A percentile compares a stretch with the other conserved stretches of the same genome.
Evolutionary conservation across 2,329 filamentous ascomycete species (phyloP).

Genomic region (Colletotrichum neosansevieriae): DNA sequence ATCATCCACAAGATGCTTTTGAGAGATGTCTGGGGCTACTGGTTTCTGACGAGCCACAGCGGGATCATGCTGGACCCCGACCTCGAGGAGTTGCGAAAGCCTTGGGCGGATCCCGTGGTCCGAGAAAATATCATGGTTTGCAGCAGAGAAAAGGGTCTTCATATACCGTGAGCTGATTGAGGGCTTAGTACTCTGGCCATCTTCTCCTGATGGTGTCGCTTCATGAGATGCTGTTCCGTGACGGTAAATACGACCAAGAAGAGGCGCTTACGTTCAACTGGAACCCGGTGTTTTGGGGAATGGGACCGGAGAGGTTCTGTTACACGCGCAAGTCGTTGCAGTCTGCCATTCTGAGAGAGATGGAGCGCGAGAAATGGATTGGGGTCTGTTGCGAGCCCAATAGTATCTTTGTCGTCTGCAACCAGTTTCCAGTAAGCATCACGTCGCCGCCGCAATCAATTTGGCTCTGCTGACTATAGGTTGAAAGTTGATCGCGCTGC

Average conservation of each 20-base stretch:
- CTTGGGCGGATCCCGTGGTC: constrained; percentile 55
- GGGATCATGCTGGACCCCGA: too few species aligned
- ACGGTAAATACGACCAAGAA: constrained; percentile 52
- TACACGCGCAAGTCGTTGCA: constrained; percentile 51
- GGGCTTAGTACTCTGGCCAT: constrained; percentile 50
- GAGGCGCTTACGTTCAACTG: constrained; percentile 51
- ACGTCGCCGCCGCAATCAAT: too few species aligned
- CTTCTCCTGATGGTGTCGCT: constrained; percentile 53
- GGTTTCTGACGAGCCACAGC: too few species aligned
- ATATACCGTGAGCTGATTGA: neutral
- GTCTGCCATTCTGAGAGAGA: constrained; percentile 49
- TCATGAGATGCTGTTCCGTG: constrained; percentile 57
- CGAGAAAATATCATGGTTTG: constrained; percentile 51
- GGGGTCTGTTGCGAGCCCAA: constrained; percentile 59
- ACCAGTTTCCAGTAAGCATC: constrained; percentile 56
- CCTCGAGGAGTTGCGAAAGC: constrained; percentile 52
- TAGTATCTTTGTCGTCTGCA: constrained; percentile 40
- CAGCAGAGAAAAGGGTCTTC: constrained; percentile 41
- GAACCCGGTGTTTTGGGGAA: constrained; percentile 53
- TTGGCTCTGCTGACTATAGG: too few species aligned
- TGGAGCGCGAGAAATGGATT: constrained; percentile 54
- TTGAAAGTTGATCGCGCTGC: neutral
- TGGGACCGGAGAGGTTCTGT: constrained; percentile 50
- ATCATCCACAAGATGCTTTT: too few species aligned
- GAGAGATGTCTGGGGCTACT: too few species aligned